Evolutionary conservation across 2,329 filamentous ascomycete genomes (phyloP).

Genomic region (Chaetomium globosum): DNA sequence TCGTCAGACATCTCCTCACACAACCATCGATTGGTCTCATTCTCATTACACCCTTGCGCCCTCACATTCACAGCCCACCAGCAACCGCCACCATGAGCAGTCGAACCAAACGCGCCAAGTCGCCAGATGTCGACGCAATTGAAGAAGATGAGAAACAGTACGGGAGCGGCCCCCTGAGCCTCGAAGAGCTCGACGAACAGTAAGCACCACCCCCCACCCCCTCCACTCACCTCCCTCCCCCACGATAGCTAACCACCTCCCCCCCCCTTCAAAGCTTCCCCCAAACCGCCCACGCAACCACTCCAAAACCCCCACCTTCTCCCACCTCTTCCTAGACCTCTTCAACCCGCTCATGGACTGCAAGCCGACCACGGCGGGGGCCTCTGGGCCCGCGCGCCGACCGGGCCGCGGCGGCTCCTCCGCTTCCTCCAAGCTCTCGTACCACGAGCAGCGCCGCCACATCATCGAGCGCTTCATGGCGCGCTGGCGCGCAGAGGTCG

Average conservation of each 20-base stretch:
- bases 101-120: slow-evolving; percentile 36
- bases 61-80: background rate
- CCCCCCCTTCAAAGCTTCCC: slow-evolving; percentile 1
- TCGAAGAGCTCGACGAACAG: slow-evolving; percentile 48
- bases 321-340: slow-evolving; percentile 72
- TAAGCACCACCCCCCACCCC: slow-evolving; percentile 23
- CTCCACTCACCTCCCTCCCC: background rate
- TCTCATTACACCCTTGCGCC: background rate
- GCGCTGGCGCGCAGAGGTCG: slow-evolving; percentile 84
- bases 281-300: background rate
- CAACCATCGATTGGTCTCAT: background rate
- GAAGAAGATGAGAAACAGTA: slow-evolving; percentile 59
- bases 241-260: background rate
- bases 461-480: slow-evolving; percentile 86
- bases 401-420: slow-evolving; percentile 48
- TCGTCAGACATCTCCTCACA: background rate
- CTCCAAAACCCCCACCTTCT: slow-evolving; percentile 71
- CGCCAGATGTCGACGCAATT: slow-evolving; percentile 47
- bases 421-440: slow-evolving; percentile 50
- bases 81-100: slow-evolving; percentile 40
- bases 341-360: slow-evolving; percentile 82
- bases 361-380: slow-evolving; percentile 69
- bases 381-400: slow-evolving; percentile 5
- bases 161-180: slow-evolving; percentile 43
- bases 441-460: slow-evolving; percentile 75